Percentiles rank a stretch among this genome's conserved stretches.
These are phyloP conservation scores for Cyanidioschyzon merolae DNA, from an alignment of 23 red algal genomes.

Conservation along the genomic window DNA sequence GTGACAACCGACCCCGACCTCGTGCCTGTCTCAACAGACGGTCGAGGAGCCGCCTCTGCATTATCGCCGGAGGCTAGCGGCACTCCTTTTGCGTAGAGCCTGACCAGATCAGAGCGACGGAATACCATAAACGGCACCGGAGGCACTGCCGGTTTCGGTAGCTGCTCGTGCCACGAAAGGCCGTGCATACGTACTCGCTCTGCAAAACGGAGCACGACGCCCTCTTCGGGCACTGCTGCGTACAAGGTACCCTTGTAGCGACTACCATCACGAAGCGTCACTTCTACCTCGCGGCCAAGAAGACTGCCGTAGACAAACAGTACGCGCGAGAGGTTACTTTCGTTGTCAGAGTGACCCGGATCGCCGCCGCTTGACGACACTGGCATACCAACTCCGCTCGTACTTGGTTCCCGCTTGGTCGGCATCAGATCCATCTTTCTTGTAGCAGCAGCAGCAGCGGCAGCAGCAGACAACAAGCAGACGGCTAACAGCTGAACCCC, in stretches of 20 bases:
- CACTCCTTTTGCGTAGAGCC: neutral
- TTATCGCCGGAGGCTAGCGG: neutral
- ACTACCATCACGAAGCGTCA: neutral
- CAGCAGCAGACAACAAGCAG: too few relatives aligned
- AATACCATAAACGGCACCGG: neutral
- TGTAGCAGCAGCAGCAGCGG: too few relatives aligned
- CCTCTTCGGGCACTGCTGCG: neutral
- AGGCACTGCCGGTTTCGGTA: neutral
- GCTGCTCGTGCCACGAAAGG: too few relatives aligned
- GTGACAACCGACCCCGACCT: neutral
- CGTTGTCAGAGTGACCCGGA: too few relatives aligned
- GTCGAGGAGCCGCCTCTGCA: neutral
- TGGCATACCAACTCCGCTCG: too few relatives aligned
- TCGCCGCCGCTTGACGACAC: too few relatives aligned
- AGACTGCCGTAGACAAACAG: neutral
- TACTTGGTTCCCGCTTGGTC: too few relatives aligned
- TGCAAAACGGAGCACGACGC: conserved; percentile 5
- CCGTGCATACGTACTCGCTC: too few relatives aligned
- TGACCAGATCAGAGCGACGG: neutral
- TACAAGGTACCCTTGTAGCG: neutral
- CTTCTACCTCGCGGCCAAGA: neutral
- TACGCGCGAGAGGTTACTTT: too few relatives aligned
- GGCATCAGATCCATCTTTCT: too few relatives aligned
- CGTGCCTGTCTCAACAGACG: neutral
- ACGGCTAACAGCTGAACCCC: too few relatives aligned